Percentiles rank a stretch among this genome's conserved stretches.
Evolutionary conservation across 495 filamentous ascomycete species (phyloP).

Genomic region (Tetracladium setigerum): DNA sequence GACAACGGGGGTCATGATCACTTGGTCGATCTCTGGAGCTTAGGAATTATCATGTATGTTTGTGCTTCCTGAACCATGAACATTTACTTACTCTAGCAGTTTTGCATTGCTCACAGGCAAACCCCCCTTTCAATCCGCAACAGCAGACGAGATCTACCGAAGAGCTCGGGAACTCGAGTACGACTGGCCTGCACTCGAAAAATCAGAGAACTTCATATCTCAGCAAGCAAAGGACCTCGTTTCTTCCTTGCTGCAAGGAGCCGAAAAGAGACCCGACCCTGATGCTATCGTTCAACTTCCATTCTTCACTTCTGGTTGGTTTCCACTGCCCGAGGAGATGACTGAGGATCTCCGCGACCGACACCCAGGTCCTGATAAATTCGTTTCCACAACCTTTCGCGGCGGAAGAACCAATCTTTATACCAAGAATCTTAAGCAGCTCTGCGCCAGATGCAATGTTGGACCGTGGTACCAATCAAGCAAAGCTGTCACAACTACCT

Average conservation of each 20-base stretch:
- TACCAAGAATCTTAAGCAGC: slow-evolving; percentile 19
- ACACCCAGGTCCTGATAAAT: slow-evolving; percentile 29
- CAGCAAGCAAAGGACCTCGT: slow-evolving; percentile 71
- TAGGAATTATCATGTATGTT: slow-evolving; percentile 88
- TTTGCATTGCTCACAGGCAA: slow-evolving; percentile 89
- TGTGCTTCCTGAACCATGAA: neutral
- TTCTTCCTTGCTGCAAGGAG: slow-evolving; percentile 63
- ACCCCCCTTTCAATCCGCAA: slow-evolving; percentile 80
- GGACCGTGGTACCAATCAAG: slow-evolving; percentile 37
- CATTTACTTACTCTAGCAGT: slow-evolving; percentile 28
- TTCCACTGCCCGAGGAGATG: slow-evolving; percentile 44
- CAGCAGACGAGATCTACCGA: slow-evolving; percentile 78
- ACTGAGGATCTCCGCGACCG: slow-evolving; percentile 39
- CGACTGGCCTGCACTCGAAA: slow-evolving; percentile 59
- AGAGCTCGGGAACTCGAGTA: slow-evolving; percentile 65
- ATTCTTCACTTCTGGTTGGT: slow-evolving; percentile 64
- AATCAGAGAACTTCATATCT: slow-evolving; percentile 38
- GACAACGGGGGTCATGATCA: slow-evolving; percentile 84
- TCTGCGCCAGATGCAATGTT: slow-evolving; percentile 30
- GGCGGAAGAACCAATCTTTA: slow-evolving; percentile 12
- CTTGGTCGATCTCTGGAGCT: slow-evolving; percentile 88
- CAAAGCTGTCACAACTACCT: slow-evolving; percentile 47
- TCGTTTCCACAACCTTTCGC: slow-evolving; percentile 14
- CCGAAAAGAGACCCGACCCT: slow-evolving; percentile 64
- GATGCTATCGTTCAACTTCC: slow-evolving; percentile 76